Evolutionary conservation across 768 basidiomycete species (phyloP), one percentile per base, ranked within the genome.

Genomic region (Lactifluus rugatus): DNA sequence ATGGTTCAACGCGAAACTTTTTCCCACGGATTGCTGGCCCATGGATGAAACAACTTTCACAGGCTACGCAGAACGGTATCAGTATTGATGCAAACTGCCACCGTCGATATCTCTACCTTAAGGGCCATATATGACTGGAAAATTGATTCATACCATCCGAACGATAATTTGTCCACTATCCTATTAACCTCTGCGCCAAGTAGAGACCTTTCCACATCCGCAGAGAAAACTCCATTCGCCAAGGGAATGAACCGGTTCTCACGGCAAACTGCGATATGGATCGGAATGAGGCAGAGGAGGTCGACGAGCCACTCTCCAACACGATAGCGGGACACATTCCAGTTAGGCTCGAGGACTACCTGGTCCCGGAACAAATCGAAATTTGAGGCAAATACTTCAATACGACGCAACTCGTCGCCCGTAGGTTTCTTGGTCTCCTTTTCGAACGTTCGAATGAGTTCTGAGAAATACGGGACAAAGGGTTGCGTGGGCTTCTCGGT

Each of bases 11-110:
- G 77, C 68, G 54, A 75, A 84, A 51, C 77, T 80, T 62, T 83
- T 83, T 0, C 82, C 83, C 0, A 84, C 82, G 0, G 81, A 83
- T 62, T 84, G 83, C 65, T 83, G 81, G 3, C 81, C 82, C 82
- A 84, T 83, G 0, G 83, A 84, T 0, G 82, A 81, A 0, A 84
- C 81, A 1, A 84, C 83, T 61, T 75, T 78, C 14, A 84, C 81
- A 0, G 81, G 81, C 80, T 83, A 48, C 14, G 19, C 7, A 21
- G 17, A 17, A 48, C 49, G 41, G n/a, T 47, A 23, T 36, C 39
- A 51, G 42, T 4, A 14, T 16, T 34, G 2, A 13, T 1, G 23
- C 2, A 16, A 28, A 21, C 17, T 3, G 25, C 16, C 11, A n/a
- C 1, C 13, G 4, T 28, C 2, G 1, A 14, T 28, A 41, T n/a